Conservation (phyloP, 345 rosid genomes). For the Citropsis articulata region DNA sequence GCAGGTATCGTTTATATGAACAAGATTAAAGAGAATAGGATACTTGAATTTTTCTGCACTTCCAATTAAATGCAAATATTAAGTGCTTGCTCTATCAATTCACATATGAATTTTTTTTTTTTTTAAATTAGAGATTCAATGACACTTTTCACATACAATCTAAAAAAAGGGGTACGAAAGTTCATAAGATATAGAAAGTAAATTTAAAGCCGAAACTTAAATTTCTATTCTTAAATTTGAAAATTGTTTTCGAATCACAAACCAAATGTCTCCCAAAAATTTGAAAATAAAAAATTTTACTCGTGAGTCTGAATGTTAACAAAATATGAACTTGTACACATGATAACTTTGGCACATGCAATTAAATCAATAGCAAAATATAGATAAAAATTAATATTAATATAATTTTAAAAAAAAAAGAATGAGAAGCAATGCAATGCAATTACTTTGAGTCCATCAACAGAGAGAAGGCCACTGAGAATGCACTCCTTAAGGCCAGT, state of each 20-base stretch:
- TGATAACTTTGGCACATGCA: not conserved
- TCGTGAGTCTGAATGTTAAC: not conserved
- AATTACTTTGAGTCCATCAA: constrained; percentile 83
- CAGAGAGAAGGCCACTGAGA: constrained; percentile 93
- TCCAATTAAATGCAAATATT: not conserved
- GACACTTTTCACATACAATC: not conserved
- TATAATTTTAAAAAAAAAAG: not conserved
- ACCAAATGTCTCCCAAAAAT: not conserved
- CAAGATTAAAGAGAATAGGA: no score
- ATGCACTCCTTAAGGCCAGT: constrained; percentile 96
- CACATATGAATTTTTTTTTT: no score
- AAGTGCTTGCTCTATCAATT: not conserved
- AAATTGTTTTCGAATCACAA: not conserved
- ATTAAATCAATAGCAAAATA: no score
- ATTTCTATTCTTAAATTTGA: not conserved
- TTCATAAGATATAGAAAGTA: not conserved
- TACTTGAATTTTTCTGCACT: no score
- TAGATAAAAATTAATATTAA: not conserved
- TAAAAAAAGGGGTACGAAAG: not conserved
- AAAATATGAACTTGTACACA: not conserved
- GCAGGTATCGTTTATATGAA: no score
- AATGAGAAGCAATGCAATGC: not conserved
- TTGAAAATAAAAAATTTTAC: no score
- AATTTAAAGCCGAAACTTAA: not conserved
- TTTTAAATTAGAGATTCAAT: not conserved